These are phyloP conservation scores for Lobosporangium transversale DNA, from an alignment of 192 early-diverging fungal genomes.

Conservation along the genomic window DNA sequence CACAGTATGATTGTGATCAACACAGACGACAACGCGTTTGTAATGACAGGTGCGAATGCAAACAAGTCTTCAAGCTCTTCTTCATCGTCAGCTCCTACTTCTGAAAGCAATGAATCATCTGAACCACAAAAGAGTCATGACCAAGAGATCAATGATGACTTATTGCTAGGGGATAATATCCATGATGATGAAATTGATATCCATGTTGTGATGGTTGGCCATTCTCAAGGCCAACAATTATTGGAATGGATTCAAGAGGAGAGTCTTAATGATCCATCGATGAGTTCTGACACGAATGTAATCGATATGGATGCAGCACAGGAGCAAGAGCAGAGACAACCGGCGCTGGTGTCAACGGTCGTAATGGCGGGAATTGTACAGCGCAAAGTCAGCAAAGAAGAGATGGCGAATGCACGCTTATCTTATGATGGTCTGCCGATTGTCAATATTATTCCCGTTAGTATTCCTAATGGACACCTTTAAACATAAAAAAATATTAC, in stretches of 20 bases:
- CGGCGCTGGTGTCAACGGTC: too few species aligned
- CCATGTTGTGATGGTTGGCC: constrained; percentile 36
- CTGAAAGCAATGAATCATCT: too few species aligned
- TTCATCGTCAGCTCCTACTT: neutral
- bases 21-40: constrained; percentile 39
- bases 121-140: too few species aligned
- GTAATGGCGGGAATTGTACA: constrained; percentile 27
- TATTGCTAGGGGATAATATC: constrained; percentile 20
- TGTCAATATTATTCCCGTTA: constrained; percentile 30
- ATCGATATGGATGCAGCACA: neutral
- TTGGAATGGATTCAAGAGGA: constrained; percentile 37
- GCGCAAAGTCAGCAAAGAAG: constrained; percentile 24
- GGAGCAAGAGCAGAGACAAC: too few species aligned
- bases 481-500: constrained; percentile 1
- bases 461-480: constrained; percentile 11
- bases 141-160: neutral
- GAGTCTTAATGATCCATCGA: neutral
- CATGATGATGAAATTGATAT: constrained; percentile 44
- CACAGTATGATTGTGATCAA: constrained; percentile 51
- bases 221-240: constrained; percentile 11
- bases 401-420: constrained; percentile 24
- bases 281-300: neutral
- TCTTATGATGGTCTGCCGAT: constrained; percentile 43
- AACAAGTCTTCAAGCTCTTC: neutral
- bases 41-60: constrained; percentile 24